A percentile compares a stretch with the other conserved stretches of the same genome.
Conservation (phyloP, 1,284 basidiomycete species). For the Ganoderma lingzhi region DNA sequence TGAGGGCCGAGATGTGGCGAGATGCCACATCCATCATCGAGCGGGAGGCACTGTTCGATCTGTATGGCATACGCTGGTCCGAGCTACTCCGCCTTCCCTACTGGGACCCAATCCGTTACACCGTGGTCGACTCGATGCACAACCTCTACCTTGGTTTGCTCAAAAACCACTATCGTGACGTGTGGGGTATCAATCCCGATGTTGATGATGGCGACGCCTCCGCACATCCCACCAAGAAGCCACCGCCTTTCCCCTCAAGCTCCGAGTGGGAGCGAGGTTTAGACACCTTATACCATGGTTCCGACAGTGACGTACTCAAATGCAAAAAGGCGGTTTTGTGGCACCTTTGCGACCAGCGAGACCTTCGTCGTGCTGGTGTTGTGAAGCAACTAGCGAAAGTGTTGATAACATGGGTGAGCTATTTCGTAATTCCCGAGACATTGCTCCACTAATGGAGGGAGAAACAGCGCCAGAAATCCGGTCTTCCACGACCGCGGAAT, state of each 20-base stretch:
- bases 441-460: no score
- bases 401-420: neutral
- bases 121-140: neutral
- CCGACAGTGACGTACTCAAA: neutral
- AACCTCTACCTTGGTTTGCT: neutral
- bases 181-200: neutral
- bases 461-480: no score
- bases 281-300: neutral
- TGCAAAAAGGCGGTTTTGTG: neutral
- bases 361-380: neutral
- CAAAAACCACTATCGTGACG: neutral
- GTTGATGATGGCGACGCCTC: neutral
- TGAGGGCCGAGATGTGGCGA: neutral
- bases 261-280: neutral
- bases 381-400: neutral
- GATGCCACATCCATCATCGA: neutral
- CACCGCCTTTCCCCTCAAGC: neutral
- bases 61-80: neutral
- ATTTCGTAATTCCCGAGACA: no score
- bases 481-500: no score
- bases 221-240: neutral
- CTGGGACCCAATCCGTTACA: neutral
- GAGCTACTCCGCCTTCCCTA: neutral
- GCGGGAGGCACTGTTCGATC: neutral
- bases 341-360: neutral